These are phyloP conservation scores for Termitomyces sp. DNA, from an alignment of 768 basidiomycete genomes.

Conservation along the genomic window DNA sequence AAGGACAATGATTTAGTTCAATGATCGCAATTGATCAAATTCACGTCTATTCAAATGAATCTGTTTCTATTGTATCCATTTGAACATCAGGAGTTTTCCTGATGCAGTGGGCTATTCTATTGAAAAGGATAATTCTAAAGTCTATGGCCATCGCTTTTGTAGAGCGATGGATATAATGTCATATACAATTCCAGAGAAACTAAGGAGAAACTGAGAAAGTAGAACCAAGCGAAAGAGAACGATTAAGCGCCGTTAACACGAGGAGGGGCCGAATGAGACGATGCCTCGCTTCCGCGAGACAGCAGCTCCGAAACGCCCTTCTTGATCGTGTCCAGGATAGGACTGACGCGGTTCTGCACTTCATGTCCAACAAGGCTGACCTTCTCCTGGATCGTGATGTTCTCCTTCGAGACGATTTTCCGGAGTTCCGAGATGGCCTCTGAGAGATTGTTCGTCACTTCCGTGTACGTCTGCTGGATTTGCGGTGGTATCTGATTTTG, in stretches of 20 bases:
- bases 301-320: conserved; percentile 39
- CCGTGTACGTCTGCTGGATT: conserved; percentile 54
- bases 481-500: conserved; percentile 51
- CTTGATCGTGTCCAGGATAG: conserved; percentile 51
- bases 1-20: no score
- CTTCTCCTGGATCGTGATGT: conserved; percentile 62
- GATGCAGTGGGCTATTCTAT: no score
- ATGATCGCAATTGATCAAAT: no score
- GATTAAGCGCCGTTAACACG: not conserved
- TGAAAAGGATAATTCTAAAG: not conserved
- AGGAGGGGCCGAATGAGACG: conserved; percentile 2
- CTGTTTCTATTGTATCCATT: no score
- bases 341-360: conserved; percentile 57
- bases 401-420: conserved; percentile 45
- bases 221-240: not conserved
- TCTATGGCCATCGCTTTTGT: not conserved
- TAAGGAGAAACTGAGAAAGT: not conserved
- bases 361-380: conserved; percentile 50
- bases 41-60: no score
- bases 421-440: conserved; percentile 51
- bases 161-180: not conserved
- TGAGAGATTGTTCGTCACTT: conserved; percentile 41
- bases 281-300: conserved; percentile 19
- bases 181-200: not conserved
- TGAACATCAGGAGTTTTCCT: no score